Percentiles rank a stretch among this genome's conserved stretches.
Conservation (phyloP, 1,139 yeast genomes). For the Hemisphaericaspora xylofermentans region DNA sequence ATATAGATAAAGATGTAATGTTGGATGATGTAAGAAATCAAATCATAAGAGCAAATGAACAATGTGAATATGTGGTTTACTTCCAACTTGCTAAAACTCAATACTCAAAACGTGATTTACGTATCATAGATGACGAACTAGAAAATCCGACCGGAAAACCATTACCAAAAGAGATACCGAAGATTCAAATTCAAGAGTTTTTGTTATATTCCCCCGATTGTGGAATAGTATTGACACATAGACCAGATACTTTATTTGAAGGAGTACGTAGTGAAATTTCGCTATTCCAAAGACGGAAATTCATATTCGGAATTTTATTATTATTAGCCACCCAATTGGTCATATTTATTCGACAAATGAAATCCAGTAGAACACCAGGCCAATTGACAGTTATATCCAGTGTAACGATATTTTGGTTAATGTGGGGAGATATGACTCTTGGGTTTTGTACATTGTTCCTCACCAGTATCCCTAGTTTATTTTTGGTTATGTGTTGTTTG, state of each 20-base stretch:
- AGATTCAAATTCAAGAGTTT: conserved; percentile 51
- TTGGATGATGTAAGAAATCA: conserved; percentile 40
- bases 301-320: conserved; percentile 47
- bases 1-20: conserved; percentile 31
- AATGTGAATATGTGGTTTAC: conserved; percentile 72
- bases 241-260: conserved; percentile 25
- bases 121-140: conserved; percentile 69
- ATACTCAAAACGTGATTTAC: conserved; percentile 50
- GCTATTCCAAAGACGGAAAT: conserved; percentile 40
- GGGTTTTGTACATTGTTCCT: conserved; percentile 61
- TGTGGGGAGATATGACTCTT: conserved; percentile 73
- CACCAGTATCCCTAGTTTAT: conserved; percentile 61
- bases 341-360: conserved; percentile 59
- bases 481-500: conserved; percentile 65
- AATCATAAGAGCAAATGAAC: conserved; percentile 36
- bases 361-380: conserved; percentile 73
- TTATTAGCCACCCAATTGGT: conserved; percentile 38
- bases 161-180: conserved; percentile 53
- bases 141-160: conserved; percentile 76
- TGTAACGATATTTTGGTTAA: conserved; percentile 52
- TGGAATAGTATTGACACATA: conserved; percentile 53
- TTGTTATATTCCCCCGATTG: conserved; percentile 87
- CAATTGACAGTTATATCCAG: conserved; percentile 49
- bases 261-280: conserved; percentile 61
- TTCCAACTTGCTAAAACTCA: conserved; percentile 67